Evolutionary conservation across 2,329 filamentous ascomycete species (phyloP).

Genomic region (Grosmannia clavigera): DNA sequence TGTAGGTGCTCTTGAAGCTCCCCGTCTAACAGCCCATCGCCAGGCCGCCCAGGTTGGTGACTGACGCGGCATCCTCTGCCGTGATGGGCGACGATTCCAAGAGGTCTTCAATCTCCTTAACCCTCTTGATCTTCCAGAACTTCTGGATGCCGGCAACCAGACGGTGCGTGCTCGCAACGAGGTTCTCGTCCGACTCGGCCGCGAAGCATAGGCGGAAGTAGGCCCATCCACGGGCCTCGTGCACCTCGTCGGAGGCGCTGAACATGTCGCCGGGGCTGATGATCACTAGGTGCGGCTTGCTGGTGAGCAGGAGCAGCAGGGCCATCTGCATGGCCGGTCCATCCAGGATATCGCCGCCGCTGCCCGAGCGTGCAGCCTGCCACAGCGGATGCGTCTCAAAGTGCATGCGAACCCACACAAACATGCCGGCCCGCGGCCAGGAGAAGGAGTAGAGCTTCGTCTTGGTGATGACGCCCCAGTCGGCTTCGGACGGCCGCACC

Average conservation of each 20-base stretch:
- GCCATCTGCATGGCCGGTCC: constrained; percentile 47
- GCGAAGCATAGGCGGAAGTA: constrained; percentile 77
- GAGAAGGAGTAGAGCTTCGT: constrained; percentile 62
- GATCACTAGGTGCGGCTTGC: constrained; percentile 56
- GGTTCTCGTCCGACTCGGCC: constrained; percentile 60
- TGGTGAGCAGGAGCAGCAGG: constrained; percentile 60
- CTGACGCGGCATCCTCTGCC: constrained; percentile 11
- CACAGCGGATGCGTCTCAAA: constrained; percentile 64
- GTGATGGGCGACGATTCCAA: constrained; percentile 22
- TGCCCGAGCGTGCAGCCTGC: constrained; percentile 18
- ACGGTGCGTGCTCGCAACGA: constrained; percentile 48
- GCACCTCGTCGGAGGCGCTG: constrained; percentile 49
- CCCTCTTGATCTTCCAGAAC: constrained; percentile 67
- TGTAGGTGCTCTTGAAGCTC: not conserved
- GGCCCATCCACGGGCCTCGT: constrained; percentile 48
- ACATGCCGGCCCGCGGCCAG: constrained; percentile 84
- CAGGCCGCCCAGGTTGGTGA: constrained; percentile 19
- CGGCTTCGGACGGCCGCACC: constrained; percentile 30
- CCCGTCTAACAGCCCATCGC: constrained; percentile 14
- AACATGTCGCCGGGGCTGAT: constrained; percentile 64
- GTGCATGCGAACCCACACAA: constrained; percentile 67
- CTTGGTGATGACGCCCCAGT: constrained; percentile 67
- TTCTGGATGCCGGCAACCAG: constrained; percentile 56
- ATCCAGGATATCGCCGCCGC: constrained; percentile 26
- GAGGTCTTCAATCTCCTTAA: constrained; percentile 52